These are phyloP conservation scores for Terfezia claveryi DNA, from an alignment of 495 filamentous ascomycete genomes.

Conservation along the genomic window DNA sequence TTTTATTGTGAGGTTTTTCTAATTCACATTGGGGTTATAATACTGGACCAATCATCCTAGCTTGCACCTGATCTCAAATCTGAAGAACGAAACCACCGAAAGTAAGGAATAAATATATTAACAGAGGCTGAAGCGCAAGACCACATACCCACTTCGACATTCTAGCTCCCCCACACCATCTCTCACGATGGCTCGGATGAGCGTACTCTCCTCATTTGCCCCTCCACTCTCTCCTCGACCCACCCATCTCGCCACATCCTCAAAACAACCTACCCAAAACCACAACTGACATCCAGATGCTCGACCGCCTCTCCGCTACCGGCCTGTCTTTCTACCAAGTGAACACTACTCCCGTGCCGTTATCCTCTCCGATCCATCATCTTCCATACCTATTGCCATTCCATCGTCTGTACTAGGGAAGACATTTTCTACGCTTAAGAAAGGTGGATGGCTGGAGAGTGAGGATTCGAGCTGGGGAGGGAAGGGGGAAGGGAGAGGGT, in stretches of 20 bases:
- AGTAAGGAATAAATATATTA: no score
- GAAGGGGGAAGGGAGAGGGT: constrained; percentile 26
- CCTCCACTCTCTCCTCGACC: constrained; percentile 52
- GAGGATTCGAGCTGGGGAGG: constrained; percentile 14
- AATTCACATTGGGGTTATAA: no score
- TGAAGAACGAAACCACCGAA: no score
- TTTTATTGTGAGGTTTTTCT: no score
- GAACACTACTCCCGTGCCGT: constrained; percentile 66
- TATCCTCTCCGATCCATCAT: constrained; percentile 56
- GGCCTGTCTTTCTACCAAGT: constrained; percentile 52
- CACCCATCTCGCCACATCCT: constrained; percentile 35
- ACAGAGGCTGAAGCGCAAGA: no score
- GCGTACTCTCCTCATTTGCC: constrained; percentile 48
- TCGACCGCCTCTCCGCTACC: constrained; percentile 61
- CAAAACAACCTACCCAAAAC: constrained; percentile 42
- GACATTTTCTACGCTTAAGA: constrained; percentile 50
- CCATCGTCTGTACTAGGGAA: constrained; percentile 34
- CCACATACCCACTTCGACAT: no score
- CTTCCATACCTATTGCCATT: constrained; percentile 24
- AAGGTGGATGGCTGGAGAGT: constrained; percentile 31
- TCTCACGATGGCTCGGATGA: constrained; percentile 1
- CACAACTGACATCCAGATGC: constrained; percentile 84
- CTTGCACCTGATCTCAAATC: no score
- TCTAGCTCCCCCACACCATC: not conserved
- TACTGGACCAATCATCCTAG: no score